These are phyloP conservation scores for Tetracladium marchalianum DNA, from an alignment of 495 filamentous ascomycete species.

Conservation along the genomic window DNA sequence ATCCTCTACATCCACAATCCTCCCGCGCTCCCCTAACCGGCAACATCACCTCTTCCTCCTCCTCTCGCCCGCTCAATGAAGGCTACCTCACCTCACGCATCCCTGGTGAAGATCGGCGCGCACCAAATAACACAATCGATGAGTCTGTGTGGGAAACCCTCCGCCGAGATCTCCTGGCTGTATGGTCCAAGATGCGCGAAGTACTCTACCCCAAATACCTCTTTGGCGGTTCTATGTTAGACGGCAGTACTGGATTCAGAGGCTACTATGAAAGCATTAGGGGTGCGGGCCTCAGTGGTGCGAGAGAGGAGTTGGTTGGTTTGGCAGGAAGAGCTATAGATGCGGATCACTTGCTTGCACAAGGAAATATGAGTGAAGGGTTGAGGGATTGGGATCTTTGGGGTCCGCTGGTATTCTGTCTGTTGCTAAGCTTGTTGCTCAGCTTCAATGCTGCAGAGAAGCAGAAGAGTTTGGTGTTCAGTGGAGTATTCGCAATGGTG, in stretches of 20 bases:
- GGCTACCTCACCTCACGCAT: slow-evolving; percentile 79
- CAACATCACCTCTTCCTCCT: slow-evolving; percentile 55
- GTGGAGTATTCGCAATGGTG: slow-evolving; percentile 88
- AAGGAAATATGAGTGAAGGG: slow-evolving; percentile 77
- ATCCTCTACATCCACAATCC: slow-evolving; percentile 42
- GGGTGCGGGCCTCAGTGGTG: slow-evolving; percentile 34
- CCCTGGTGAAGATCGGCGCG: slow-evolving; percentile 88
- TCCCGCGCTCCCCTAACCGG: slow-evolving; percentile 71
- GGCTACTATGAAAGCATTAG: slow-evolving; percentile 42
- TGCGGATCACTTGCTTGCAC: slow-evolving; percentile 52
- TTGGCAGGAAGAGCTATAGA: slow-evolving; percentile 50
- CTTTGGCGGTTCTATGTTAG: slow-evolving; percentile 67
- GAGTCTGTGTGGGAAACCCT: slow-evolving; percentile 95
- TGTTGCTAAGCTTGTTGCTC: slow-evolving; percentile 76
- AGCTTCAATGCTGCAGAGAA: slow-evolving; percentile 62
- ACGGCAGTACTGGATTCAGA: slow-evolving; percentile 42
- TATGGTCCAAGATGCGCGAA: slow-evolving; percentile 96
- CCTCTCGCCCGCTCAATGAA: slow-evolving; percentile 41
- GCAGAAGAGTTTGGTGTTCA: slow-evolving; percentile 84
- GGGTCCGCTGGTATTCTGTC: slow-evolving; percentile 89
- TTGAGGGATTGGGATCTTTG: slow-evolving; percentile 96
- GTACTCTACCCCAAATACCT: slow-evolving; percentile 97
- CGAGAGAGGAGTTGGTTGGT: slow-evolving; percentile 53
- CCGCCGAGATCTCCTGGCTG: slow-evolving; percentile 78
- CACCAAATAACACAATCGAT: slow-evolving; percentile 88